phyloP scores from a whole-genome alignment of 2,329 filamentous ascomycete species.

The Knoxdaviesia proteae region DNA sequence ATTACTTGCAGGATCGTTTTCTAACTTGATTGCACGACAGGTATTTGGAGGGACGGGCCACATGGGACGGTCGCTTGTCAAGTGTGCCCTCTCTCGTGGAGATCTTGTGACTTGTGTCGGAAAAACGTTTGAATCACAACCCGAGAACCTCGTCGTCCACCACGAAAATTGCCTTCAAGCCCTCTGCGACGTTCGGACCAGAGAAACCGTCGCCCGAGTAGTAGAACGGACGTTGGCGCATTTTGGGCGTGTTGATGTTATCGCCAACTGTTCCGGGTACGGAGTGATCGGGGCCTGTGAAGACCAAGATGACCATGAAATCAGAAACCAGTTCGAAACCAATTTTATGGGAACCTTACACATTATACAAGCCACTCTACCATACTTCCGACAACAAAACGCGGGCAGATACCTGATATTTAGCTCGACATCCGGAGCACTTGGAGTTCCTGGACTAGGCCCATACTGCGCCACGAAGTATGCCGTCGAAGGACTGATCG shows the following conservation, averaged over 20 bases:
- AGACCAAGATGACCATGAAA: constrained; percentile 87
- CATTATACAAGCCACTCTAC: constrained; percentile 74
- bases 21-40: constrained; percentile 18
- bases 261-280: constrained; percentile 88
- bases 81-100: constrained; percentile 56
- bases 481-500: constrained; percentile 84
- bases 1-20: not conserved
- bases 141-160: constrained; percentile 49
- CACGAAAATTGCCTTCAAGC: constrained; percentile 55
- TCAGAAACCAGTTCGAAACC: constrained; percentile 90
- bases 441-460: constrained; percentile 83
- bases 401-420: constrained; percentile 81
- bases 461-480: constrained; percentile 97
- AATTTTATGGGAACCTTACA: constrained; percentile 94
- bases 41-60: constrained; percentile 95
- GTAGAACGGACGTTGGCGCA: constrained; percentile 48
- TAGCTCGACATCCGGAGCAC: constrained; percentile 72
- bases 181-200: constrained; percentile 77
- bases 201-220: constrained; percentile 53
- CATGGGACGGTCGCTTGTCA: constrained; percentile 79
- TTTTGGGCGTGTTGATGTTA: constrained; percentile 70
- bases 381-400: constrained; percentile 62
- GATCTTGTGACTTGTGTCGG: constrained; percentile 79
- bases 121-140: constrained; percentile 55
- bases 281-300: constrained; percentile 91